Percentiles rank a stretch among this genome's conserved stretches.
These are phyloP conservation scores for Cucurbita moschata DNA, from an alignment of 306 rosid species.

Conservation along the genomic window DNA sequence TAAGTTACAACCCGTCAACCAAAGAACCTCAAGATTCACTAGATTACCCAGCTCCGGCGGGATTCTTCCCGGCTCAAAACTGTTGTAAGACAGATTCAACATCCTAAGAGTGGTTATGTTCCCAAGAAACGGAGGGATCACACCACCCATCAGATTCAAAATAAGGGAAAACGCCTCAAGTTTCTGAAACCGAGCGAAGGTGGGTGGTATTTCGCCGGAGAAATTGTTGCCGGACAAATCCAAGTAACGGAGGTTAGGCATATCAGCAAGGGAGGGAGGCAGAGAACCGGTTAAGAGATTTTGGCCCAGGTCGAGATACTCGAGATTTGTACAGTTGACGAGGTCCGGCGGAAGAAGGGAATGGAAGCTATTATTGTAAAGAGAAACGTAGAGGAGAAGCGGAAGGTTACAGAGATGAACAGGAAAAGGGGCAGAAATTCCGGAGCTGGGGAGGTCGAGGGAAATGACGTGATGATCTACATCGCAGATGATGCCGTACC, in stretches of 20 bases:
- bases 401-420: slow-evolving; percentile 43
- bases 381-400: slow-evolving; percentile 31
- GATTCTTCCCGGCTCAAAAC: slow-evolving; percentile 40
- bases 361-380: slow-evolving; percentile 62
- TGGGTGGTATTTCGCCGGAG: slow-evolving; percentile 48
- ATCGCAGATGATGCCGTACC: slow-evolving; percentile 52
- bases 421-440: slow-evolving; percentile 45
- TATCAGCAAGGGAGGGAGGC: slow-evolving; percentile 33
- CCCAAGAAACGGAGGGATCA: slow-evolving; percentile 41
- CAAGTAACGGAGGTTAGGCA: slow-evolving; percentile 38
- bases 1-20: slow-evolving; percentile 56
- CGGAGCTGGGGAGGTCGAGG: slow-evolving; percentile 42
- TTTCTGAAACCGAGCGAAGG: slow-evolving; percentile 38
- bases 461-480: slow-evolving; percentile 18
- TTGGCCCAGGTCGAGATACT: slow-evolving; percentile 60
- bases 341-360: slow-evolving; percentile 36
- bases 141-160: slow-evolving; percentile 39
- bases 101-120: slow-evolving; percentile 43
- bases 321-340: slow-evolving; percentile 31
- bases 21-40: slow-evolving; percentile 40
- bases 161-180: slow-evolving; percentile 61
- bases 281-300: slow-evolving; percentile 67
- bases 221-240: slow-evolving; percentile 74
- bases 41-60: slow-evolving; percentile 63
- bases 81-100: slow-evolving; percentile 76